These are phyloP conservation scores for Arthrobotrys megalospora DNA, from an alignment of 2,329 filamentous ascomycete genomes.

Conservation along the genomic window DNA sequence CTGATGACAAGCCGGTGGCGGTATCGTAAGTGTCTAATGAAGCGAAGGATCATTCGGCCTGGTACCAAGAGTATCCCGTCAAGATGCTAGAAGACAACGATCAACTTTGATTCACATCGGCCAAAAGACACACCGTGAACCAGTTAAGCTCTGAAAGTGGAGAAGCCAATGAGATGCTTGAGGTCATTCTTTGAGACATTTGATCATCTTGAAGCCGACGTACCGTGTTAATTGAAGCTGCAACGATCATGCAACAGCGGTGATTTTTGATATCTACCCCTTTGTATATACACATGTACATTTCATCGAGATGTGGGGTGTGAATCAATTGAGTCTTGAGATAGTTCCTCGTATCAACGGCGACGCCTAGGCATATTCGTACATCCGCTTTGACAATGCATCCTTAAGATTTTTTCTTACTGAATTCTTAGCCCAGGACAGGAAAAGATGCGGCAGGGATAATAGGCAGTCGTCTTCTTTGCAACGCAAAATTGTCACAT, in stretches of 20 bases:
- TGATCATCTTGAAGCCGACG: neutral
- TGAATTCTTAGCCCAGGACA: constrained; percentile 11
- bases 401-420: neutral
- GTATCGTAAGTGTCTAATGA: constrained; percentile 15
- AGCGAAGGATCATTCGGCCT: constrained; percentile 11
- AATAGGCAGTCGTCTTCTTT: constrained; percentile 31
- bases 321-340: neutral
- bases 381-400: neutral
- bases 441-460: constrained; percentile 42
- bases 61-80: neutral
- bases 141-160: constrained; percentile 5
- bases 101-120: constrained; percentile 17
- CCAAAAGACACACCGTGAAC: constrained; percentile 11
- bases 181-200: constrained; percentile 1
- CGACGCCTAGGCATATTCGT: neutral
- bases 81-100: neutral
- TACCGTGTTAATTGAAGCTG: neutral
- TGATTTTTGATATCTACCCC: neutral
- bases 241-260: neutral
- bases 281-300: neutral
- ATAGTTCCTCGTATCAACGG: neutral
- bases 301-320: neutral
- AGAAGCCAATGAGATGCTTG: neutral
- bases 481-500: constrained; percentile 54
- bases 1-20: constrained; percentile 13